These are phyloP conservation scores for Microbotryum saponariae DNA, from an alignment of 1,284 basidiomycete genomes.

Conservation along the genomic window DNA sequence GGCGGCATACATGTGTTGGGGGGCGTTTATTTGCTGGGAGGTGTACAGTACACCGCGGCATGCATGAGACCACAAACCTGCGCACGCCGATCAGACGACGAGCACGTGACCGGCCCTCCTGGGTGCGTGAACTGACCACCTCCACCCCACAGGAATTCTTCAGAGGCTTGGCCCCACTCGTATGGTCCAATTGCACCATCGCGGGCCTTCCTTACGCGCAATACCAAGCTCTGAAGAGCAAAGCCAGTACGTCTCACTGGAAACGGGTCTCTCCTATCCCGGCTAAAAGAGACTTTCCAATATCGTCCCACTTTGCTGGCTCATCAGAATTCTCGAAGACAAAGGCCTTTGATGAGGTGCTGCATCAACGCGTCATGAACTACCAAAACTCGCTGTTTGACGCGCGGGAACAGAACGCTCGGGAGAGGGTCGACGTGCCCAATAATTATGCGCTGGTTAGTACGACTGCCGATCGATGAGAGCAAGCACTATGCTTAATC, in stretches of 20 bases:
- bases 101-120: too few species aligned
- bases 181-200: constrained; percentile 23
- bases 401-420: constrained; percentile 16
- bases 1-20: neutral
- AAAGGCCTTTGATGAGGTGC: constrained; percentile 19
- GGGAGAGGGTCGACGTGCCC: constrained; percentile 13
- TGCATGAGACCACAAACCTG: too few species aligned
- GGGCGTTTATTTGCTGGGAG: too few species aligned
- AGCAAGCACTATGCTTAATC: neutral
- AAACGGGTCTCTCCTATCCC: neutral
- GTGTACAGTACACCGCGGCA: too few species aligned
- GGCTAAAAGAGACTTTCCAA: neutral
- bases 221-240: constrained; percentile 12
- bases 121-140: neutral
- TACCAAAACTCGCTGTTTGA: constrained; percentile 26
- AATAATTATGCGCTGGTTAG: neutral
- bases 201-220: constrained; percentile 8
- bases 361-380: constrained; percentile 18
- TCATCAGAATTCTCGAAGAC: constrained; percentile 13
- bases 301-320: neutral
- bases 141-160: constrained; percentile 18
- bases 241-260: neutral
- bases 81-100: too few species aligned
- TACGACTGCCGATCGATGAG: neutral
- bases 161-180: constrained; percentile 6